Percentiles rank a stretch among this genome's conserved stretches.
Evolutionary conservation across 306 rosid species (phyloP).

Genomic region (Sicyos baderoa): DNA sequence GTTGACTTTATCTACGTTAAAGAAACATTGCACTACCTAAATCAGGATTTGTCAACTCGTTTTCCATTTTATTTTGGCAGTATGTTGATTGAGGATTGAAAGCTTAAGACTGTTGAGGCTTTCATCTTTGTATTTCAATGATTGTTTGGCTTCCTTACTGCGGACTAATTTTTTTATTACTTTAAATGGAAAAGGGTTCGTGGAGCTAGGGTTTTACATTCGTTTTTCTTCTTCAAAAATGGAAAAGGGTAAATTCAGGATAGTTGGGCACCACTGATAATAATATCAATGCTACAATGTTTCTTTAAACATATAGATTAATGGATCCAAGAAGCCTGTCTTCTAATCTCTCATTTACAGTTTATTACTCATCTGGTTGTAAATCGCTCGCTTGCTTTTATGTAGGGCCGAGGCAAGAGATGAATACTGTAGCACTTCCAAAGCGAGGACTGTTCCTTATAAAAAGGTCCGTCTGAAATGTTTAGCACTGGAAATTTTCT

Average conservation of each 20-base stretch:
- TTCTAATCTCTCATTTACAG: background rate
- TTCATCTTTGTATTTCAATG: background rate
- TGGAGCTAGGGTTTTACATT: no score
- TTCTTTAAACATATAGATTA: background rate
- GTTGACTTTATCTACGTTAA: background rate
- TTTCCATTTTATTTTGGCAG: background rate
- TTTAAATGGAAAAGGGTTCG: background rate
- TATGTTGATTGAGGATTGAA: background rate
- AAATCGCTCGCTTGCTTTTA: conserved; percentile 8
- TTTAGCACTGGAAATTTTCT: background rate
- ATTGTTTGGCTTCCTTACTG: background rate
- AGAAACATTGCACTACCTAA: background rate
- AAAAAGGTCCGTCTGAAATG: conserved; percentile 41
- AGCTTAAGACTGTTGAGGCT: background rate
- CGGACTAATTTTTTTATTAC: background rate
- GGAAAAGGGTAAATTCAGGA: background rate
- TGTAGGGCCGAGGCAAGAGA: conserved; percentile 30
- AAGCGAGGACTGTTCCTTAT: conserved; percentile 34
- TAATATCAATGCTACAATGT: background rate
- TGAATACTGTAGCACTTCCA: conserved; percentile 21
- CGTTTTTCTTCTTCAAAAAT: no score
- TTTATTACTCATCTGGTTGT: background rate
- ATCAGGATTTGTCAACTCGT: background rate
- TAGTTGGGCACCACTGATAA: background rate
- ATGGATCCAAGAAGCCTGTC: background rate